Evolutionary conservation across 495 filamentous ascomycete species (phyloP), one percentile per base, ranked within the genome.

Genomic region (Xylaria bambusicola): DNA sequence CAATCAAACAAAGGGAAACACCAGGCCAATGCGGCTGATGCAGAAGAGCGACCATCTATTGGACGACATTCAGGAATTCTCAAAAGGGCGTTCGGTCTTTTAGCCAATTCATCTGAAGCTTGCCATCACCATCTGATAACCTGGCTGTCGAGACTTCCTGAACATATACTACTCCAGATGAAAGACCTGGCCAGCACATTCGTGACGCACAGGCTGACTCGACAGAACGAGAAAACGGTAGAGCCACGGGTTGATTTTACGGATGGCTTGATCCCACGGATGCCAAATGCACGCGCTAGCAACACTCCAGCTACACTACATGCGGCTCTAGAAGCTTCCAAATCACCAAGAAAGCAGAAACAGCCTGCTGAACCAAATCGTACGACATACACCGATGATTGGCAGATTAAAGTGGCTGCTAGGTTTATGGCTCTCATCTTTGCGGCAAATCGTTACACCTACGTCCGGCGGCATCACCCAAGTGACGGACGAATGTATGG

Each of bases 361-460:
- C 76, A 78, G 73, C 58, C 76, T 70, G 52, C 78, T 66, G 70
- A 86, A 73, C 77, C 79, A 15, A 78, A 84, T 41, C 80, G 79
- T 13, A 79, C 87, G 0, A 68, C 85, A 0, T 96, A 96, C 64
- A 80, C 82, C 23, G 91, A 93, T 52, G 93, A 97, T 66, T 97
- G 93, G 93, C 93, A 97, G 72, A 84, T 96, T 40, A 88, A 86
- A 65, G 88, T 89, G 20, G 89, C 88, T 12, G 88, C 91, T 5
- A 86, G 86, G 61, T 83, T 96, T 1, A 90, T 96, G 84, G 85
- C 89, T 3, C 66, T 96, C 26, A 72, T 97, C 9, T 96, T 96
- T 66, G 82, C 87, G 1, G 93, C 91, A 20, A 97, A 96, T 70
- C 90, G 86, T 73, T 60, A 78, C 73, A 70, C 69, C 31, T 62